phyloP scores from a whole-genome alignment of 2,329 filamentous ascomycete species.

The Sporothrix sp. region DNA sequence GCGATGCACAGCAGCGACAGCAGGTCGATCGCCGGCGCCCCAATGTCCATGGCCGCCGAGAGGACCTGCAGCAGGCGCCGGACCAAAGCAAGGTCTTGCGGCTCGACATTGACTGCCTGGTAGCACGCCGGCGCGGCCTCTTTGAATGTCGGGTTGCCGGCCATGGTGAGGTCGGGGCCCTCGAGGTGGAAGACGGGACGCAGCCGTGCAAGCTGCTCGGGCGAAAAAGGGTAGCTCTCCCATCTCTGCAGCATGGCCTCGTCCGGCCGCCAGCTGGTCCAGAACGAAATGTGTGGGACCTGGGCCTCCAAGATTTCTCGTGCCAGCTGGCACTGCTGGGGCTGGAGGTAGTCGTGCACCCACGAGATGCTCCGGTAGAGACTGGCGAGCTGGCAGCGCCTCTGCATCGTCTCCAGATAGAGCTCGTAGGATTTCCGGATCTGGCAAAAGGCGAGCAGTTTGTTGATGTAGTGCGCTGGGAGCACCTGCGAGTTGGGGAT shows the following conservation, averaged over 20 bases:
- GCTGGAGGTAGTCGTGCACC: not conserved
- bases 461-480: slow-evolving; percentile 14
- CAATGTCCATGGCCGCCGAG: slow-evolving; percentile 13
- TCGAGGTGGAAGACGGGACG: slow-evolving; percentile 18
- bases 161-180: slow-evolving; percentile 17
- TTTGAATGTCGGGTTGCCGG: slow-evolving; percentile 14
- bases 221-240: slow-evolving; percentile 16
- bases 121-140: slow-evolving; percentile 16
- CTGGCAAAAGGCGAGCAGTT: slow-evolving; percentile 9
- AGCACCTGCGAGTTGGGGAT: slow-evolving; percentile 8
- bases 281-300: slow-evolving; percentile 14
- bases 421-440: slow-evolving; percentile 4
- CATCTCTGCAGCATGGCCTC: slow-evolving; percentile 17
- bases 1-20: slow-evolving; percentile 17
- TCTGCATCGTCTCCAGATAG: not conserved
- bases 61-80: slow-evolving; percentile 14
- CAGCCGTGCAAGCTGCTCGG: slow-evolving; percentile 14
- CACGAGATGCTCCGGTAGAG: slow-evolving; percentile 11
- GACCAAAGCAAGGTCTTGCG: slow-evolving; percentile 8
- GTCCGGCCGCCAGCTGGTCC: slow-evolving; percentile 19
- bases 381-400: not conserved
- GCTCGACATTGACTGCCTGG: slow-evolving; percentile 8
- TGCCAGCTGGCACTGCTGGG: slow-evolving; percentile 32
- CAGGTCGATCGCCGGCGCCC: slow-evolving; percentile 15
- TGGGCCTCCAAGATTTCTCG: slow-evolving; percentile 13